These are phyloP conservation scores for Wickerhamiella parazyma DNA, from an alignment of 805 yeast genomes.

Conservation along the genomic window DNA sequence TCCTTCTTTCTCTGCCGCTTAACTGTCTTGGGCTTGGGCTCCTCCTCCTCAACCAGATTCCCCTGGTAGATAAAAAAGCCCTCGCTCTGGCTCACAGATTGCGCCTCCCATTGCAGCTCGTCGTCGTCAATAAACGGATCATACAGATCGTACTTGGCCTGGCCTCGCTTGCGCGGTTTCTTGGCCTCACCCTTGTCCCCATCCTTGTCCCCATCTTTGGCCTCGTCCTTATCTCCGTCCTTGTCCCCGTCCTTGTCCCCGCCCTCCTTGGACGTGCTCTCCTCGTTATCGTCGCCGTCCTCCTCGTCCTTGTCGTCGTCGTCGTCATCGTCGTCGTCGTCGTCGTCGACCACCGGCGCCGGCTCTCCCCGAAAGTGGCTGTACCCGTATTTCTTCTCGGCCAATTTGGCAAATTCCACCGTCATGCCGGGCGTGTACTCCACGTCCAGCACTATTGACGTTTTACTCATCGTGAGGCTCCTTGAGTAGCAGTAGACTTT, in stretches of 20 bases:
- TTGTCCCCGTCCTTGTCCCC: conserved; percentile 24
- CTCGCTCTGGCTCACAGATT: conserved; percentile 67
- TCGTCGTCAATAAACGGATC: conserved; percentile 97
- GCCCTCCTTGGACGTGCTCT: conserved; percentile 22
- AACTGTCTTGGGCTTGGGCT: conserved; percentile 13
- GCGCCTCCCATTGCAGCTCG: conserved; percentile 86
- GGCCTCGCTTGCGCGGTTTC: conserved; percentile 19
- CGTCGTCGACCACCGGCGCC: conserved; percentile 40
- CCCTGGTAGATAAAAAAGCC: conserved; percentile 96
- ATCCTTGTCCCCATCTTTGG: conserved; percentile 18
- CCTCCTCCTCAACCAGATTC: conserved; percentile 43
- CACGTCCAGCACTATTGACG: conserved; percentile 4
- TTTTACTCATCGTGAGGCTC: neutral
- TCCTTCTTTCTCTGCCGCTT: conserved; percentile 13
- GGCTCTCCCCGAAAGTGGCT: conserved; percentile 54
- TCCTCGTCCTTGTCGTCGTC: conserved; percentile 23
- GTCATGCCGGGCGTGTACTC: conserved; percentile 5
- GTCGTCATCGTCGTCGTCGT: conserved; percentile 35
- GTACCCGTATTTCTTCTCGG: conserved; percentile 80
- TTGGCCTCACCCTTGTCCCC: conserved; percentile 25
- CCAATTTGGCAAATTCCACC: conserved; percentile 30
- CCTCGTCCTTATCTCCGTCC: conserved; percentile 13
- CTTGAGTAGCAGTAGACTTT: no score
- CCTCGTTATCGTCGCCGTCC: conserved; percentile 37
- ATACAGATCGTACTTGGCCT: conserved; percentile 49